Evolutionary conservation across 2,329 filamentous ascomycete species (phyloP).

Genomic region (Ascochyta viciae-villosae): DNA sequence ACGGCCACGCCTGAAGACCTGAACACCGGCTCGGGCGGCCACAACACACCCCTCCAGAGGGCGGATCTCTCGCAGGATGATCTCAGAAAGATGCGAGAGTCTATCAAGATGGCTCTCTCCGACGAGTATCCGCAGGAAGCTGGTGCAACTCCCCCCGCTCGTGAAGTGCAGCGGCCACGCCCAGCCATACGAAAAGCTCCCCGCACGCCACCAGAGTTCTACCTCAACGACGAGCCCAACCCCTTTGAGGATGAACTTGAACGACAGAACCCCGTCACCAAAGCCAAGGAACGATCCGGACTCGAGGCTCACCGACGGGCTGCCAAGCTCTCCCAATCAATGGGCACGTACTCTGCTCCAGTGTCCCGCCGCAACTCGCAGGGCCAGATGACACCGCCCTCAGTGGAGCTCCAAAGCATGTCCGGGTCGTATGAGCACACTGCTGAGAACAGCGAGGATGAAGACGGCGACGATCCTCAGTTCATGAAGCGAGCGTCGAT

Average conservation of each 20-base stretch:
- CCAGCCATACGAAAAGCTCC: constrained; percentile 47
- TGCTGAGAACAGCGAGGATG: constrained; percentile 34
- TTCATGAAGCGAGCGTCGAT: constrained; percentile 53
- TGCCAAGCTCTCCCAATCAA: constrained; percentile 42
- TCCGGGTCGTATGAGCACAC: constrained; percentile 27
- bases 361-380: constrained; percentile 45
- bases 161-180: constrained; percentile 44
- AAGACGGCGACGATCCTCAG: constrained; percentile 39
- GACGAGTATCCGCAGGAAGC: constrained; percentile 34
- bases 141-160: constrained; percentile 23
- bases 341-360: constrained; percentile 47
- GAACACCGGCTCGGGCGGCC: constrained; percentile 35
- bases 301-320: constrained; percentile 46
- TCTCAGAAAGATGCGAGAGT: constrained; percentile 41
- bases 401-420: constrained; percentile 27
- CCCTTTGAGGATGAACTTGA: constrained; percentile 39
- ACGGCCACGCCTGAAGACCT: constrained; percentile 30
- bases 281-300: constrained; percentile 43
- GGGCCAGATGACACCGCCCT: constrained; percentile 35
- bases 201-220: constrained; percentile 44
- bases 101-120: constrained; percentile 45
- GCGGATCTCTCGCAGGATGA: constrained; percentile 46
- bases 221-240: constrained; percentile 42
- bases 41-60: constrained; percentile 39
- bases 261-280: constrained; percentile 18